Evolutionary conservation across 1,139 yeast species (phyloP).

Genomic region (Pichia sp.): DNA sequence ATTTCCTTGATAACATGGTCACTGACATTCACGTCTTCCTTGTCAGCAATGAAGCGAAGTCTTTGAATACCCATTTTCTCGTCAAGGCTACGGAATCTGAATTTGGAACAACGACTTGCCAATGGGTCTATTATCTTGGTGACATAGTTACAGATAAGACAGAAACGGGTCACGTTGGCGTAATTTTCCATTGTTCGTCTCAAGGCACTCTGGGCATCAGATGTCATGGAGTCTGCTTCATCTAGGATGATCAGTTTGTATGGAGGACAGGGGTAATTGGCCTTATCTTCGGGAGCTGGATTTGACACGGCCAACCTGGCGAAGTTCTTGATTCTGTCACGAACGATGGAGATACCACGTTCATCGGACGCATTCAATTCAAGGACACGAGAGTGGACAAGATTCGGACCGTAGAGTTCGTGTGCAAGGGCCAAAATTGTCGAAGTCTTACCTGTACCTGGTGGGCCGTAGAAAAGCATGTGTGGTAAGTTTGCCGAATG

Average conservation of each 20-base stretch:
- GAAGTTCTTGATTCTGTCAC: slow-evolving; percentile 88
- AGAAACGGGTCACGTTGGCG: slow-evolving; percentile 85
- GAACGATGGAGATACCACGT: slow-evolving; percentile 87
- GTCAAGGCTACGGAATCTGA: slow-evolving; percentile 79
- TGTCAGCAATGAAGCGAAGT: slow-evolving; percentile 53
- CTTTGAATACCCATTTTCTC: slow-evolving; percentile 65
- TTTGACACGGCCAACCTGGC: slow-evolving; percentile 85
- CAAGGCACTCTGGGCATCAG: slow-evolving; percentile 92
- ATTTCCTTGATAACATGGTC: slow-evolving; percentile 57
- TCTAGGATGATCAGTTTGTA: slow-evolving; percentile 75
- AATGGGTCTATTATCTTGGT: slow-evolving; percentile 94
- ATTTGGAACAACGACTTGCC: slow-evolving; percentile 94
- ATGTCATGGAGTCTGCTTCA: slow-evolving; percentile 98
- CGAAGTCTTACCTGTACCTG: slow-evolving; percentile 96
- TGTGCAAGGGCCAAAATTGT: slow-evolving; percentile 85
- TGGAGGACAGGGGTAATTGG: slow-evolving; percentile 88
- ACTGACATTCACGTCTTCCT: slow-evolving; percentile 47
- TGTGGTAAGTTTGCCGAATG: slow-evolving; percentile 85
- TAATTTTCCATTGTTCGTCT: slow-evolving; percentile 96
- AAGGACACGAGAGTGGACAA: slow-evolving; percentile 72
- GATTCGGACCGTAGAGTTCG: slow-evolving; percentile 70
- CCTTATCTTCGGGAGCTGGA: slow-evolving; percentile 65
- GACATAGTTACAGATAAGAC: slow-evolving; percentile 90
- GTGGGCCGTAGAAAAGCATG: slow-evolving; percentile 95
- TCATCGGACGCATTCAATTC: slow-evolving; percentile 97